Evolutionary conservation across 2,329 filamentous ascomycete genomes (phyloP).

Genomic region (Arthrinium puccinioides): DNA sequence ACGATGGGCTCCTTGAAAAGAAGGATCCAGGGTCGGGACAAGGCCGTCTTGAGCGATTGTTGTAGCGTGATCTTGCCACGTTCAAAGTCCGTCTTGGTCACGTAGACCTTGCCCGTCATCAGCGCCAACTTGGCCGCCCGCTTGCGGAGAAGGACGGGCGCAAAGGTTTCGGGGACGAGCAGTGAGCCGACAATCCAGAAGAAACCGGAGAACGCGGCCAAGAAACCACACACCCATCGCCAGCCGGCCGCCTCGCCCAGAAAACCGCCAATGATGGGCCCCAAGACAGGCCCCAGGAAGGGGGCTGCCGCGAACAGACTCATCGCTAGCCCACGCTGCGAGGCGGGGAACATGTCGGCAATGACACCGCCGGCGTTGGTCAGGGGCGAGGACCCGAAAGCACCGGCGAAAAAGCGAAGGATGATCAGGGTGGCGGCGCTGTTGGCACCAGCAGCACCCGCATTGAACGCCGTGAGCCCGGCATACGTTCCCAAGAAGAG

Average conservation of each 20-base stretch:
- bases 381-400: slow-evolving; percentile 44
- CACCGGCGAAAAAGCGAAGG: slow-evolving; percentile 52
- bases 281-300: slow-evolving; percentile 53
- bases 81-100: slow-evolving; percentile 35
- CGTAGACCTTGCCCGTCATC: slow-evolving; percentile 45
- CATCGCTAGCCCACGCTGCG: slow-evolving; percentile 43
- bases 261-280: slow-evolving; percentile 60
- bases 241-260: slow-evolving; percentile 53
- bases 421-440: slow-evolving; percentile 48
- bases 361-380: slow-evolving; percentile 47
- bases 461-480: slow-evolving; percentile 48
- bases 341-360: slow-evolving; percentile 42
- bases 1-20: slow-evolving; percentile 65
- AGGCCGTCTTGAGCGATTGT: slow-evolving; percentile 44
- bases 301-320: slow-evolving; percentile 57
- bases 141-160: slow-evolving; percentile 43
- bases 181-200: slow-evolving; percentile 44
- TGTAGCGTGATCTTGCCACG: slow-evolving; percentile 28
- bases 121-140: slow-evolving; percentile 41
- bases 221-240: slow-evolving; percentile 60
- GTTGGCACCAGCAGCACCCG: slow-evolving; percentile 40
- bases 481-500: slow-evolving; percentile 44
- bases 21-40: slow-evolving; percentile 58
- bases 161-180: slow-evolving; percentile 50
- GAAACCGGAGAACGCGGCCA: slow-evolving; percentile 52